Base-by-base conservation (phyloP, 495 filamentous ascomycete species). In the Viridothelium virens region DNA sequence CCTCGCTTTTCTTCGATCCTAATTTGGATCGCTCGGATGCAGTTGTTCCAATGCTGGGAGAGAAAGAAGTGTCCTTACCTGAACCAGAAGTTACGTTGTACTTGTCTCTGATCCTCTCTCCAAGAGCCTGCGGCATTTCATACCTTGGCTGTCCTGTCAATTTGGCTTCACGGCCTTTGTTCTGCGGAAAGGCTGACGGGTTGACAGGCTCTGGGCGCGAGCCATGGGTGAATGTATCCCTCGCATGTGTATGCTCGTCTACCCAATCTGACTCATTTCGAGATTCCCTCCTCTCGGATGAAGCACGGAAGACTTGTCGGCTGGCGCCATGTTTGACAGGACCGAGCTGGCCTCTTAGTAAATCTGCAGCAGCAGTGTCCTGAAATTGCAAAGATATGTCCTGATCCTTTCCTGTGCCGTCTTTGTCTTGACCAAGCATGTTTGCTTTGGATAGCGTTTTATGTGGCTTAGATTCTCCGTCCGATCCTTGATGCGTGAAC, bases 401-500 rank as follows among this genome's bases (percentile, higher is more conserved):
- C 25, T 25, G 25, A 31, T 33, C 14, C 18, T 36, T 36, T 7
- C 31, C 53, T 9, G 36, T 14, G 18, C 36, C 5, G 33, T 59
- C 31, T 7, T 7, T 53, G 16, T 12, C 48, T 5, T 62, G 36
- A 4, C 36, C 36, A 14, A 5, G 16, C 4, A 18, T 36, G 6
- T 5, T 25, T 62, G 11, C 48, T 14, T 53, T 7, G 7, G 7
- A 14, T 36, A 31, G 36, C 2, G 11, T 31, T 59, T 59, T 31
- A n/a, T 36, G 53, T 59, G 53, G 36, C 33, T 36, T 18, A 36
- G 53, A 36, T 36, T 59, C 53, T 7, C 77, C 68, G 25, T 82
- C 77, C 12, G 79, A 81, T 34, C 91, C 88, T 66, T 92, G 94
- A 72, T 96, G 91, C 74, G 91, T 94, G 81, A 98, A 98, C 63